These are phyloP conservation scores for Sarocladium kiliense DNA, from an alignment of 2,329 filamentous ascomycete genomes.

Conservation along the genomic window DNA sequence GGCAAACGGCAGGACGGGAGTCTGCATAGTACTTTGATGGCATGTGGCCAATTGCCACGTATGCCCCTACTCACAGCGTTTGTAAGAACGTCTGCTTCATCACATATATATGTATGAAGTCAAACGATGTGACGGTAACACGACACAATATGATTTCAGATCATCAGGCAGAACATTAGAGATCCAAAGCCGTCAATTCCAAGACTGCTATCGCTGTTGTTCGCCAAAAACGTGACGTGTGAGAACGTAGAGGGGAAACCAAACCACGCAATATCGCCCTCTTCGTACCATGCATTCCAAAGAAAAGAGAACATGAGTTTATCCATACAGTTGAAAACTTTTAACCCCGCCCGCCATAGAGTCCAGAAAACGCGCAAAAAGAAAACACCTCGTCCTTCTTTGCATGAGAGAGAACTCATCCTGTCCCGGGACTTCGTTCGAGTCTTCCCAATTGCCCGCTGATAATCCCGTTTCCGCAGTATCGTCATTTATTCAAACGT, in stretches of 20 bases:
- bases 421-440: not conserved
- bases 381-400: not conserved
- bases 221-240: not conserved
- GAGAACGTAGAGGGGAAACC: not conserved
- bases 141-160: too few species aligned
- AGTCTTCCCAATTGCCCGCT: not conserved
- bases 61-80: too few species aligned
- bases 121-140: too few species aligned
- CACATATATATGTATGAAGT: too few species aligned
- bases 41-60: too few species aligned
- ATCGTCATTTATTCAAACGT: slow-evolving; percentile 32
- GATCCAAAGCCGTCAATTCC: too few species aligned
- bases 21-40: too few species aligned
- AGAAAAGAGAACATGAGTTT: not conserved
- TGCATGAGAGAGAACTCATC: not conserved
- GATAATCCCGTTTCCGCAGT: not conserved
- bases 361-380: not conserved
- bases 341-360: not conserved
- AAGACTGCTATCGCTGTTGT: too few species aligned
- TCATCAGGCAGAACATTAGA: too few species aligned
- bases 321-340: not conserved
- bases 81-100: too few species aligned
- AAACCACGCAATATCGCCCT: not conserved
- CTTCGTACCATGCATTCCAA: not conserved
- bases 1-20: too few species aligned